Evolutionary conservation across 1,139 yeast species (phyloP), one percentile per base, ranked within the genome.

Genomic region (Kluyveromyces sp.): DNA sequence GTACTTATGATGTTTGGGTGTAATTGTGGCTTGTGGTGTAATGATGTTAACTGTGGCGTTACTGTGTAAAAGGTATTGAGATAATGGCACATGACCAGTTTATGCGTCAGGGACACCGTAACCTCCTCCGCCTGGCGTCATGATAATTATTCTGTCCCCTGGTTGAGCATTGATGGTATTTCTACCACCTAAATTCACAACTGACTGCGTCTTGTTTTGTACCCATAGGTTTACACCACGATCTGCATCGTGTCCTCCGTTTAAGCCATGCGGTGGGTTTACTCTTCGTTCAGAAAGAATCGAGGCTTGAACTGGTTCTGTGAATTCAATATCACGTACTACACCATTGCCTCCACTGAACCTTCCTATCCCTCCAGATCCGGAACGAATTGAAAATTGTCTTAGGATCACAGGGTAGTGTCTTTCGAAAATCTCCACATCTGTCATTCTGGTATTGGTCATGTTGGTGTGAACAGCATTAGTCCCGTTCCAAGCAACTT

Each of bases 371-470:
- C 88, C 87, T 25, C 88, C 87, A 3, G 83, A 75, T 1, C 71
- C 73, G 6, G 52, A 37, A 44, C 87, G 70, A 15, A 81, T 63
- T 0, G 78, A 67, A 52, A 78, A 81, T 55, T 76, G 76, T 39
- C 69, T 74, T 37, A 81, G 54, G 10, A 81, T 57, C 7, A 79
- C 82, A 0, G 88, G 87, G 55, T 80, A 80, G 37, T 87, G 69
- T 55, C 78, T 75, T 58, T 81, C 87, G 48, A 81, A 72, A 25
- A 81, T 72, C 61, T 81, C 87, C 2, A 82, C 78, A 53, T 81
- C 88, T 0, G 88, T 81, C 65, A 81, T 78, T 45, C 84, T 67
- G 7, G 87, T 80, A 61, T 81, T 81, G 32, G 87, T 81, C 83
- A 80, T 81, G 58, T 81, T 83, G 3, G 81, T 77, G 49, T 81